These are phyloP conservation scores for Fusarium multiceps DNA, from an alignment of 2,329 filamentous ascomycete genomes.

Conservation along the genomic window DNA sequence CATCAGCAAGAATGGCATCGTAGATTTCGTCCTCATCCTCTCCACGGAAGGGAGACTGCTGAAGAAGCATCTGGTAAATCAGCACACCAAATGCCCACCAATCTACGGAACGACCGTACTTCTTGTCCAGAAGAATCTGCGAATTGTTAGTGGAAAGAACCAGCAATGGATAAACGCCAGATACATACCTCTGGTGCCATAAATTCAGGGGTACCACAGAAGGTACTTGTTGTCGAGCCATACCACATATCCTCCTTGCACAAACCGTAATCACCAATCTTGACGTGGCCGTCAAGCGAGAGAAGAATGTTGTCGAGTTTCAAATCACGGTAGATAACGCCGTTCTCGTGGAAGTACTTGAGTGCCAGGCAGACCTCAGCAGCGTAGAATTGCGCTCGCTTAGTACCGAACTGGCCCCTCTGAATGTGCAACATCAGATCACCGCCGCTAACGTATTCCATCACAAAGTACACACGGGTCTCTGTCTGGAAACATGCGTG, in stretches of 20 bases:
- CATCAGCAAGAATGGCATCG: constrained; percentile 96
- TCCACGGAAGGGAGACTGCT: constrained; percentile 97
- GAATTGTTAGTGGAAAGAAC: constrained; percentile 47
- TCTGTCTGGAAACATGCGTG: constrained; percentile 99
- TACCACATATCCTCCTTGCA: constrained; percentile 99
- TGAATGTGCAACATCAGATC: constrained; percentile 99
- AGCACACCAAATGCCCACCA: constrained; percentile 99
- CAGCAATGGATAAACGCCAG: background rate
- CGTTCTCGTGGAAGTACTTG: constrained; percentile 99
- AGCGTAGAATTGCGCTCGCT: constrained; percentile 98
- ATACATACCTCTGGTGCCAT: constrained; percentile 92
- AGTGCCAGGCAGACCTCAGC: constrained; percentile 96
- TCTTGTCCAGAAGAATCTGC: constrained; percentile 96
- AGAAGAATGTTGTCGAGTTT: constrained; percentile 94
- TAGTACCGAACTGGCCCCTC: constrained; percentile 93
- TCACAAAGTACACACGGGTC: constrained; percentile 98
- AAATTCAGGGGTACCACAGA: constrained; percentile 99
- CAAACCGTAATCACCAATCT: constrained; percentile 97
- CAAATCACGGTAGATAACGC: constrained; percentile 97
- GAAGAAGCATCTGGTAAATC: constrained; percentile 99
- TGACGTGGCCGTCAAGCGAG: constrained; percentile 96
- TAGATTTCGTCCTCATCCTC: constrained; percentile 99
- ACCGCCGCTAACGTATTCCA: constrained; percentile 99
- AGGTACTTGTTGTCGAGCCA: constrained; percentile 94
- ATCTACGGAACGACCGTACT: constrained; percentile 95